Base-by-base conservation (phyloP, 2,329 filamentous ascomycete species). In the Fusarium xylarioides region DNA sequence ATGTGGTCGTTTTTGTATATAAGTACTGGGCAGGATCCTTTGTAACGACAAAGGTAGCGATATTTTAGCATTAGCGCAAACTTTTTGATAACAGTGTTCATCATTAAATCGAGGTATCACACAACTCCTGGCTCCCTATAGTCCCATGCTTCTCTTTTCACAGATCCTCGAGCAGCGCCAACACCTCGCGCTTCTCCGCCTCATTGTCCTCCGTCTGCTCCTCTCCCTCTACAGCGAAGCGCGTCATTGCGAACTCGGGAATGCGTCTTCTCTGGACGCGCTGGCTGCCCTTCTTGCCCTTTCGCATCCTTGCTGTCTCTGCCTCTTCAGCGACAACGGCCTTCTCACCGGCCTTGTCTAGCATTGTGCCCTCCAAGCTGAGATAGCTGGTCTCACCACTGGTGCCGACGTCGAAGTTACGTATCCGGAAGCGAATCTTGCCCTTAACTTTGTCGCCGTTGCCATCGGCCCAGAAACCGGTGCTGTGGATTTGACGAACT, bases 281-380 rank as follows among this genome's bases (percentile, higher is more conserved):
- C 49, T 77, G 69, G 11, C 77, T 71, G 21, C 80, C 79, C 63
- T 81, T 83, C 73, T 82, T 80, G 66, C 76, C 82, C 69, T 79
- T 81, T 54, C 82, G 79, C 73, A 79, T 67, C 68, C 76, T 76
- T 7, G 81, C 80, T 28, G 82, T 80, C 67, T 88, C 85, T 14
- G 86, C 85, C 52, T 89, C 83, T 35, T 81, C 79, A 43, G 78
- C 74, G 23, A 84, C 79, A 0, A 93, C 83, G 32, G 84, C 83
- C 73, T 83, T 85, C 82, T 97, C 94, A 30, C 91, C 91, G 26
- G 89, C 88, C 47, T 88, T 88, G 52, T 87, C 86, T 55, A 97
- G 83, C 88, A 97, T 91, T n/a, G 93, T 97, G 32, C 95, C 95
- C 80, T 96, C 92, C 70, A 98, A 91, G 75, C 92, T 95, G 68